A percentile compares a stretch with the other conserved stretches of the same genome.
phyloP scores from a whole-genome alignment of 495 filamentous ascomycete genomes.

The Penicillium taxi region DNA sequence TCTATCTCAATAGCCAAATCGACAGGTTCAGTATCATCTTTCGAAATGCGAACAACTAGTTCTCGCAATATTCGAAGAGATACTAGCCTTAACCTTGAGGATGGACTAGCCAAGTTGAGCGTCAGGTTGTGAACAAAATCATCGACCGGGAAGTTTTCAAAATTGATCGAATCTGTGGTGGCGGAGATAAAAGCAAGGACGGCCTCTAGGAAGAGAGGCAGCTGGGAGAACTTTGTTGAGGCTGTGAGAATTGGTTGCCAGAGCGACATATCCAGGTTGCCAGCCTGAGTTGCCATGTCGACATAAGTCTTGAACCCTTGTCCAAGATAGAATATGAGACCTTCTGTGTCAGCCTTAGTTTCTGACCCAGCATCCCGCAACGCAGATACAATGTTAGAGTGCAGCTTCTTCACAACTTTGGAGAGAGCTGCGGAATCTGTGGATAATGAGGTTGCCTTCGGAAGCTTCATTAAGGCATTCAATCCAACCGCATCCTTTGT shows the following conservation, averaged over 20 bases:
- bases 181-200: constrained; percentile 50
- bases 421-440: constrained; percentile 26
- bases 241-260: constrained; percentile 52
- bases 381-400: constrained; percentile 23
- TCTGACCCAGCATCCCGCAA: constrained; percentile 19
- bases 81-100: constrained; percentile 59
- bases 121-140: constrained; percentile 54
- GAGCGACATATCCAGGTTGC: constrained; percentile 43
- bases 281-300: constrained; percentile 23
- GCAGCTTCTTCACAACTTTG: constrained; percentile 28
- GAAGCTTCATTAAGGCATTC: constrained; percentile 35
- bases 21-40: constrained; percentile 37
- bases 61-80: constrained; percentile 59
- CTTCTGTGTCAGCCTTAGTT: constrained; percentile 13
- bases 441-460: constrained; percentile 30
- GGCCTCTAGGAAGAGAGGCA: constrained; percentile 60
- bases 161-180: constrained; percentile 33
- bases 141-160: constrained; percentile 40
- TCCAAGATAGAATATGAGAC: constrained; percentile 30
- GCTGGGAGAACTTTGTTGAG: constrained; percentile 52
- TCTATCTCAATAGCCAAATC: constrained; percentile 59
- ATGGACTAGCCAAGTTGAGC: constrained; percentile 62
- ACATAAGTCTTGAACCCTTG: constrained; percentile 43
- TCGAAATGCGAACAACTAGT: constrained; percentile 25
- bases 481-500: constrained; percentile 26